phyloP scores from a whole-genome alignment of 345 rosid genomes.

The Eucalyptus tenuipes region DNA sequence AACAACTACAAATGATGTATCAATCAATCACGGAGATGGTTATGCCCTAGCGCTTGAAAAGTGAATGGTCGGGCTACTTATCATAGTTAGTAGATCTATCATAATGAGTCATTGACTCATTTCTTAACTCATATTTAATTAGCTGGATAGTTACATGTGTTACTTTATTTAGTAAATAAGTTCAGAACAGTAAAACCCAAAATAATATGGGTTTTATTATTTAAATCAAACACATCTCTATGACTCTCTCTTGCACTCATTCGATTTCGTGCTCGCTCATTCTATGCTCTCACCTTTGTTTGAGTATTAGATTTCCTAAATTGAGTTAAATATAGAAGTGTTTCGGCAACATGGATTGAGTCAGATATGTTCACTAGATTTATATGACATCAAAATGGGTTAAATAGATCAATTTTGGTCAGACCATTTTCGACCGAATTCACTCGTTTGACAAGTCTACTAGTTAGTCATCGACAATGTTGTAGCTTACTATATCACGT shows the following conservation, averaged over 20 bases:
- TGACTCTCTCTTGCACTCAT: no score
- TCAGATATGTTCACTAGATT: accelerated
- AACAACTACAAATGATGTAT: background rate
- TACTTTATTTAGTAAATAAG: no score
- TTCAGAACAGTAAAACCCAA: no score
- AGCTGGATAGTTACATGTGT: accelerated
- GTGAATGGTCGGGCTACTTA: background rate
- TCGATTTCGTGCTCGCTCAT: accelerated
- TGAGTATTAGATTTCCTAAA: no score
- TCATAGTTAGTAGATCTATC: background rate
- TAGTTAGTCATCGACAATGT: background rate
- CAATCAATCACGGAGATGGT: background rate
- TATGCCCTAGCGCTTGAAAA: background rate
- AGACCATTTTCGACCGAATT: no score
- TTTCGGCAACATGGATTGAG: accelerated
- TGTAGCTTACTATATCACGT: background rate
- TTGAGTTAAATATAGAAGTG: no score
- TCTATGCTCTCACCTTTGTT: no score
- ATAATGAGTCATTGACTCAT: no score
- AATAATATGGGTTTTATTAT: no score
- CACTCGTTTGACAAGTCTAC: background rate
- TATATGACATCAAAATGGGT: no score
- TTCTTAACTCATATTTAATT: no score
- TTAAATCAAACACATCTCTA: accelerated
- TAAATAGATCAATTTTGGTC: accelerated